A percentile compares a stretch with the other conserved stretches of the same genome.
These are phyloP conservation scores for Brassica incana DNA, from an alignment of 345 rosid genomes.

Conservation along the genomic window DNA sequence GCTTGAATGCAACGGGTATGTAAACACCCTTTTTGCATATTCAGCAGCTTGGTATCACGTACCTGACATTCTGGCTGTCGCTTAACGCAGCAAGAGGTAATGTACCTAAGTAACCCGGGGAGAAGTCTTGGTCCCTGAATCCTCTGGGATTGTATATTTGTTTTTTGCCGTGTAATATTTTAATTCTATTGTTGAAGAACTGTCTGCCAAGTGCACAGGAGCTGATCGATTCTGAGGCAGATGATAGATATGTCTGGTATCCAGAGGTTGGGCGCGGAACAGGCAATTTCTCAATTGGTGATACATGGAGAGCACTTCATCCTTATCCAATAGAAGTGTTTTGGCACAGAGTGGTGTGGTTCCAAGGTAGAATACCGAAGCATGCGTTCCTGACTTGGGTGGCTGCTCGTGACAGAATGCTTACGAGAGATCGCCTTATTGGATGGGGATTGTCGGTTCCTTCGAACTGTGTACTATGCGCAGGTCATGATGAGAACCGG, in stretches of 20 bases:
- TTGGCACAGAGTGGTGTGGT: neutral
- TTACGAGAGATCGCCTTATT: neutral
- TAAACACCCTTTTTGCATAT: constrained; percentile 44
- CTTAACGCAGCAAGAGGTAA: constrained; percentile 24
- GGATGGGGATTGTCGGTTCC: neutral
- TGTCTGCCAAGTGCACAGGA: too few relatives aligned
- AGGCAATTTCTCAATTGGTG: too few relatives aligned
- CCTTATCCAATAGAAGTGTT: too few relatives aligned
- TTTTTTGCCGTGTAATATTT: constrained; percentile 27
- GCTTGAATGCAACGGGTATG: constrained; percentile 53
- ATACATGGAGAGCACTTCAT: too few relatives aligned
- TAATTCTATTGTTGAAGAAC: neutral
- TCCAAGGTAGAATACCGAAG: neutral
- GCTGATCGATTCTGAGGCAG: too few relatives aligned
- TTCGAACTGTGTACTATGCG: too few relatives aligned
- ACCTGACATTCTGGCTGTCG: constrained; percentile 33
- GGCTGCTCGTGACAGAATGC: neutral
- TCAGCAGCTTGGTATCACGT: constrained; percentile 77
- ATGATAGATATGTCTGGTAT: too few relatives aligned
- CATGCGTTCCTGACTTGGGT: neutral
- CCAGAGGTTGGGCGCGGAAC: too few relatives aligned
- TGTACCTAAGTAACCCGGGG: constrained; percentile 35
- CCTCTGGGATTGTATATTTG: constrained; percentile 23
- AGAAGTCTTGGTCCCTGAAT: constrained; percentile 36
- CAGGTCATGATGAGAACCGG: too few relatives aligned